These are phyloP conservation scores for Penicillium antarcticum DNA, from an alignment of 495 filamentous ascomycete genomes.

Conservation along the genomic window DNA sequence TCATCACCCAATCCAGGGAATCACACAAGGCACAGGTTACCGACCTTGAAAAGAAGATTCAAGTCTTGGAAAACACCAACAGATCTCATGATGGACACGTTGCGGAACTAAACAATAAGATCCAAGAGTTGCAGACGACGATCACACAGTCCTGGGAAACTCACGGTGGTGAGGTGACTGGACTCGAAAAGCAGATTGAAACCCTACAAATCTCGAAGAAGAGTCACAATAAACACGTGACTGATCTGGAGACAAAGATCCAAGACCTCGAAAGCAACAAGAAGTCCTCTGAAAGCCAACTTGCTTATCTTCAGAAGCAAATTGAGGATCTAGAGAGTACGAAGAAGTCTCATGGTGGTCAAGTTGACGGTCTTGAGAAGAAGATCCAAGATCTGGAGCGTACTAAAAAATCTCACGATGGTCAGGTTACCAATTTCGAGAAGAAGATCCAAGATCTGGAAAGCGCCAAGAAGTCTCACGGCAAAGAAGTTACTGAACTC, in stretches of 20 bases:
- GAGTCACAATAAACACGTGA: slow-evolving; percentile 54
- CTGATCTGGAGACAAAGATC: slow-evolving; percentile 53
- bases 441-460: slow-evolving; percentile 55
- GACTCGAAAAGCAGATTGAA: no score
- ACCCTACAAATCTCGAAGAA: slow-evolving; percentile 18
- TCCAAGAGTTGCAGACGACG: slow-evolving; percentile 46
- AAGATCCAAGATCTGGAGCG: slow-evolving; percentile 45
- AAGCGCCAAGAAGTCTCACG: slow-evolving; percentile 42
- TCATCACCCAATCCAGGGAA: slow-evolving; percentile 49
- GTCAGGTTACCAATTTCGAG: slow-evolving; percentile 35
- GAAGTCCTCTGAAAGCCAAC: slow-evolving; percentile 30
- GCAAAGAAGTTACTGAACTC: slow-evolving; percentile 6
- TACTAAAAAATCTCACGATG: slow-evolving; percentile 8
- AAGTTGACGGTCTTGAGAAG: neutral
- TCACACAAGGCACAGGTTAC: slow-evolving; percentile 55
- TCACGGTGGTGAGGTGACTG: neutral
- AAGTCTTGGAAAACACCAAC: slow-evolving; percentile 47
- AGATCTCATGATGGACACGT: slow-evolving; percentile 32
- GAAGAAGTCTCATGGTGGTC: neutral
- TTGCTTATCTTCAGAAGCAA: slow-evolving; percentile 43
- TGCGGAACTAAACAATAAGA: slow-evolving; percentile 45
- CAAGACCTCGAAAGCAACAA: slow-evolving; percentile 50
- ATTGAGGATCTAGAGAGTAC: slow-evolving; percentile 46
- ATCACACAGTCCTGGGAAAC: slow-evolving; percentile 40
- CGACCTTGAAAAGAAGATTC: slow-evolving; percentile 53